Evolutionary conservation across 2,329 filamentous ascomycete species (phyloP).

Genomic region (Westerdykella aurantiaca): DNA sequence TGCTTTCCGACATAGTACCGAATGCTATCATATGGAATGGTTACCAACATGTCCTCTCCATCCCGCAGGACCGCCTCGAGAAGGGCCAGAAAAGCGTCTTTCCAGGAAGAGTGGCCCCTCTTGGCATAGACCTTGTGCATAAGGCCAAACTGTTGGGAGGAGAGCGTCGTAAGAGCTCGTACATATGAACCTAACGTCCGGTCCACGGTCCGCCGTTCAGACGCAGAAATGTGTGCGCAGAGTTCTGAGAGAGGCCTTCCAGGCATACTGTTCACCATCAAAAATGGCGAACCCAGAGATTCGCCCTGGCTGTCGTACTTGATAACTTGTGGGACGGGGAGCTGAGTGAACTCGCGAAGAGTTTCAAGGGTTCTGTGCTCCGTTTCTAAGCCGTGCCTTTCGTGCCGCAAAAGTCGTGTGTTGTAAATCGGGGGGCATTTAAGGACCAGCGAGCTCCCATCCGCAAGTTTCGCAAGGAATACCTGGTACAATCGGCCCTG

Average conservation of each 20-base stretch:
- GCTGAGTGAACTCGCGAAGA: slow-evolving; percentile 29
- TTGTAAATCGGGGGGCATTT: slow-evolving; percentile 38
- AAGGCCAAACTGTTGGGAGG: slow-evolving; percentile 48
- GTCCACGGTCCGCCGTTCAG: slow-evolving; percentile 36
- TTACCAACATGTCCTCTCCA: slow-evolving; percentile 54
- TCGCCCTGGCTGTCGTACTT: slow-evolving; percentile 32
- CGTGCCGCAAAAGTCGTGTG: slow-evolving; percentile 39
- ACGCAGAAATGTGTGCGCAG: slow-evolving; percentile 26
- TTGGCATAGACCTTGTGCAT: slow-evolving; percentile 43
- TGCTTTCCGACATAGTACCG: slow-evolving; percentile 46
- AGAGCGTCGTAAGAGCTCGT: slow-evolving; percentile 41
- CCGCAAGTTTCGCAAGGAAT: slow-evolving; percentile 37
- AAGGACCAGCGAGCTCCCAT: slow-evolving; percentile 38
- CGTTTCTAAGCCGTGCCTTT: slow-evolving; percentile 37
- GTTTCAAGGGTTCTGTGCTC: slow-evolving; percentile 38
- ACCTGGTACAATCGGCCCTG: slow-evolving; percentile 36
- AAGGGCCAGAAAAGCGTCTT: slow-evolving; percentile 47
- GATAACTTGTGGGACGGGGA: slow-evolving; percentile 38
- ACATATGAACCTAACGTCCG: slow-evolving; percentile 38
- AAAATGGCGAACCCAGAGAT: slow-evolving; percentile 26
- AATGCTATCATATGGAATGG: slow-evolving; percentile 51
- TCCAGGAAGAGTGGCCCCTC: slow-evolving; percentile 48
- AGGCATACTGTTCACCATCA: slow-evolving; percentile 30
- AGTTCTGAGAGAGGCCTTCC: slow-evolving; percentile 32
- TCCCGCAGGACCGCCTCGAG: slow-evolving; percentile 52